Evolutionary conservation across 2,329 filamentous ascomycete species (phyloP), one percentile per base, ranked within the genome.

Genomic region (Raffaelea arxii): DNA sequence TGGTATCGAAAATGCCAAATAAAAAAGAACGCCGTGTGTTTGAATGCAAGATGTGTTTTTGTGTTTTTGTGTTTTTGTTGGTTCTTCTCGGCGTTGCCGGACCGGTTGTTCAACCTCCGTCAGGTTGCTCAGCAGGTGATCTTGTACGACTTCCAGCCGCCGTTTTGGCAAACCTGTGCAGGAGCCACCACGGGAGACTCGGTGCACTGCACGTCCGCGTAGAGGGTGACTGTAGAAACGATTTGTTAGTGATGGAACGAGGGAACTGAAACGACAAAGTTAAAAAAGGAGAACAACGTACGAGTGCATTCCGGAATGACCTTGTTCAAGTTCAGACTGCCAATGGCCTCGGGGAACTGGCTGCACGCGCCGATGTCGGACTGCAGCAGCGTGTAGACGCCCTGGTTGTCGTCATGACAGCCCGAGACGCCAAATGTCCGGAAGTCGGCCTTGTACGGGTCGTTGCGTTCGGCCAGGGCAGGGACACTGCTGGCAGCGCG

Each of bases 381-480:
- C 36, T 19, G 44, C 22, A 16, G 4, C 21, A 53, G 43, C 2
- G 51, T 53, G 46, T 51, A 54, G 16, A 54, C 43, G 44, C 53
- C 53, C 41, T 54, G 53, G 43, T 54, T 54, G 12, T 52, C 37
- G n/a, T 37, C 49, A 19, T 3, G 19, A 36, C 53, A 54, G 44
- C 53, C 53, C 0, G 46, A 16, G 27, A 43, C 48, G 19, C 49
- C 48, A 24, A 48, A 54, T 4, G 51, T 52, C 42, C 53, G 49
- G 48, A 54, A 52, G 44, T 54, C 51, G 25, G 30, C 30, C 45
- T 52, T 39, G 37, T 54, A 51, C 4, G 46, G 49, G 32, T 53
- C 51, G 25, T 23, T 19, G 46, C 46, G 43, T n/a, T n/a, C n/a
- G n/a, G n/a, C n/a, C n/a, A n/a, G n/a, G n/a, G n/a, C n/a, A n/a